Conservation (phyloP, 805 yeast genomes). For the Kazachstania kunashirensis region DNA sequence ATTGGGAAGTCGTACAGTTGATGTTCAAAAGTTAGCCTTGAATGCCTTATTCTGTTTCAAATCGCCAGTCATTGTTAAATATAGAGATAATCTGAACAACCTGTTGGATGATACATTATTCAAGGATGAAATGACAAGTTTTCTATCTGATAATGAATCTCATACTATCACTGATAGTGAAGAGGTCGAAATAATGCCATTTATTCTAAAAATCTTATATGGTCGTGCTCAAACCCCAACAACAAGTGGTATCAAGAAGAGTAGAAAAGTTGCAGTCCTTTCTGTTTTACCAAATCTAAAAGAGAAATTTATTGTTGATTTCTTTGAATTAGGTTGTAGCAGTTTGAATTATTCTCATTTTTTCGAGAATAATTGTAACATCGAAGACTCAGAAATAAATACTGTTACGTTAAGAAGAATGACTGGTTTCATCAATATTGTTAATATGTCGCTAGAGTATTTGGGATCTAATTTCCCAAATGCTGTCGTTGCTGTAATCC, state of each 20-base stretch:
- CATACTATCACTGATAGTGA: slow-evolving; percentile 54
- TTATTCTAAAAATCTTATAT: slow-evolving; percentile 66
- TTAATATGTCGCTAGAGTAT: slow-evolving; percentile 25
- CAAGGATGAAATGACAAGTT: slow-evolving; percentile 70
- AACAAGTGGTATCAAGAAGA: slow-evolving; percentile 59
- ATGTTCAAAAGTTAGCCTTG: slow-evolving; percentile 64
- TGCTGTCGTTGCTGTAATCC: slow-evolving; percentile 41
- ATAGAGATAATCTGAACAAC: slow-evolving; percentile 61
- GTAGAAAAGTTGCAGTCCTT: slow-evolving; percentile 63
- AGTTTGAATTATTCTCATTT: slow-evolving; percentile 38
- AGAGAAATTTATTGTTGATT: slow-evolving; percentile 43
- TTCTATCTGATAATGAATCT: slow-evolving; percentile 43
- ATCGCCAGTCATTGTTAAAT: slow-evolving; percentile 48
- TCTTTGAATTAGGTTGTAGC: slow-evolving; percentile 52
- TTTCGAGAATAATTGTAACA: slow-evolving; percentile 19
- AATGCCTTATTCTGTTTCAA: slow-evolving; percentile 59
- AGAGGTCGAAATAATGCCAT: slow-evolving; percentile 50
- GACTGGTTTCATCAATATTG: slow-evolving; percentile 51
- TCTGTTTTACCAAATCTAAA: slow-evolving; percentile 50
- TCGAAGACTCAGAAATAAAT: slow-evolving; percentile 22
- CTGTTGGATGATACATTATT: slow-evolving; percentile 74
- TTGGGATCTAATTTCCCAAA: slow-evolving; percentile 49
- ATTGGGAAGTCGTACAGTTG: slow-evolving; percentile 50
- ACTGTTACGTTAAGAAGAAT: slow-evolving; percentile 37
- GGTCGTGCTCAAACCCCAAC: slow-evolving; percentile 73